Evolutionary conservation across 495 filamentous ascomycete genomes (phyloP).

Genomic region (Penicillium silybi): DNA sequence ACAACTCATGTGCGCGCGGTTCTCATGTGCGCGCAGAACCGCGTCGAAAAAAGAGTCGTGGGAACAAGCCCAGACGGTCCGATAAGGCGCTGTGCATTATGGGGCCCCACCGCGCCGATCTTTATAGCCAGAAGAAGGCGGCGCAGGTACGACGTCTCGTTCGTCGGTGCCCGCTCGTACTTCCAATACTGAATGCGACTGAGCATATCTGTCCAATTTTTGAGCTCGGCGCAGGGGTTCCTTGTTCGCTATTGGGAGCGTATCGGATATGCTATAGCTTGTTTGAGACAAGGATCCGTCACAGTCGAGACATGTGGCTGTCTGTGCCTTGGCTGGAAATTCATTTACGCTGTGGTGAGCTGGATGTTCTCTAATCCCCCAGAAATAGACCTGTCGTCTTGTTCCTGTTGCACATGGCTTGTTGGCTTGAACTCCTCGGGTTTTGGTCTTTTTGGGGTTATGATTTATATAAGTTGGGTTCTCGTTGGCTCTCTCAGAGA

Average conservation of each 20-base stretch:
- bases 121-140: slow-evolving; percentile 18
- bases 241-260: not conserved
- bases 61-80: slow-evolving; percentile 14
- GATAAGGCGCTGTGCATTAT: slow-evolving; percentile 16
- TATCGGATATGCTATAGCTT: not conserved
- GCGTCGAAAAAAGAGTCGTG: slow-evolving; percentile 13
- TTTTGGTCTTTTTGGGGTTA: too few species aligned
- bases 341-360: too few species aligned
- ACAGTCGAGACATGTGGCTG: not conserved
- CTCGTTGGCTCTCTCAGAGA: too few species aligned
- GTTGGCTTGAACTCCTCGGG: not conserved
- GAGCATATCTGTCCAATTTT: not conserved
- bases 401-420: not conserved
- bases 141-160: not conserved
- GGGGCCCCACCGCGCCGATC: slow-evolving; percentile 17
- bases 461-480: too few species aligned
- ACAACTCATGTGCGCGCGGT: slow-evolving; percentile 16
- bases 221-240: not conserved
- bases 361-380: not conserved
- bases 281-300: not conserved
- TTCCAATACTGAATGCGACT: slow-evolving; percentile 12
- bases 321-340: not conserved
- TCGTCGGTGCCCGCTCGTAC: slow-evolving; percentile 9
- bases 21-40: too few species aligned
- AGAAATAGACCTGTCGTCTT: not conserved